Evolutionary conservation across 2,329 filamentous ascomycete species (phyloP).

Genomic region (Scorias spongiosa): DNA sequence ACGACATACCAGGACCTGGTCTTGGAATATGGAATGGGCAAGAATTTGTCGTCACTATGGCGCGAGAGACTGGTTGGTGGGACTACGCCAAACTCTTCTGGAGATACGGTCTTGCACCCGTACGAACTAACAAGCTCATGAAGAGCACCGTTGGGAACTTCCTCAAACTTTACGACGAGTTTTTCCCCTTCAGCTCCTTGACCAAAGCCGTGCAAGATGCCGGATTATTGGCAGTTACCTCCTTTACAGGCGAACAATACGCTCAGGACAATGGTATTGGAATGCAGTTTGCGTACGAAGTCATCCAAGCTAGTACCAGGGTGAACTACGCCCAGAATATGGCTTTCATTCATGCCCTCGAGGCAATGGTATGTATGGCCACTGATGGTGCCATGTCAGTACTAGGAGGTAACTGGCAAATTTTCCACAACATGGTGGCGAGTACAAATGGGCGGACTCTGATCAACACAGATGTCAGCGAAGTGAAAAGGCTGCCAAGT

Average conservation of each 20-base stretch:
- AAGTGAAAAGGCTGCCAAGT: slow-evolving; percentile 29
- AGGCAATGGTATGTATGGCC: slow-evolving; percentile 84
- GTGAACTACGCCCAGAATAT: slow-evolving; percentile 94
- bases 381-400: slow-evolving; percentile 70
- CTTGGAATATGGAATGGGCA: slow-evolving; percentile 77
- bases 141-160: slow-evolving; percentile 58
- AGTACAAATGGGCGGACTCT: slow-evolving; percentile 44
- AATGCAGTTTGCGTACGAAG: slow-evolving; percentile 54
- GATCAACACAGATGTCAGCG: slow-evolving; percentile 53
- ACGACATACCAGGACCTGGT: slow-evolving; percentile 33
- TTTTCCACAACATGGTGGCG: slow-evolving; percentile 71
- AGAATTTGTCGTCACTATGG: slow-evolving; percentile 53
- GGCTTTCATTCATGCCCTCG: slow-evolving; percentile 70
- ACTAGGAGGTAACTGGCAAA: slow-evolving; percentile 80
- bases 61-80: slow-evolving; percentile 56
- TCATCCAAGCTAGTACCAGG: slow-evolving; percentile 79
- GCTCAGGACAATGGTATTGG: slow-evolving; percentile 53
- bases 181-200: slow-evolving; percentile 73
- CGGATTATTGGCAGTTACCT: slow-evolving; percentile 50
- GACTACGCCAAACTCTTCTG: slow-evolving; percentile 64
- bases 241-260: slow-evolving; percentile 57
- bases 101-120: slow-evolving; percentile 70
- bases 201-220: slow-evolving; percentile 52
- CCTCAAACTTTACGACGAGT: slow-evolving; percentile 58
- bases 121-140: slow-evolving; percentile 58